Evolutionary conservation across 768 basidiomycete genomes (phyloP), one percentile per base, ranked within the genome.

Genomic region (Hygrophoropsis aurantiaca): DNA sequence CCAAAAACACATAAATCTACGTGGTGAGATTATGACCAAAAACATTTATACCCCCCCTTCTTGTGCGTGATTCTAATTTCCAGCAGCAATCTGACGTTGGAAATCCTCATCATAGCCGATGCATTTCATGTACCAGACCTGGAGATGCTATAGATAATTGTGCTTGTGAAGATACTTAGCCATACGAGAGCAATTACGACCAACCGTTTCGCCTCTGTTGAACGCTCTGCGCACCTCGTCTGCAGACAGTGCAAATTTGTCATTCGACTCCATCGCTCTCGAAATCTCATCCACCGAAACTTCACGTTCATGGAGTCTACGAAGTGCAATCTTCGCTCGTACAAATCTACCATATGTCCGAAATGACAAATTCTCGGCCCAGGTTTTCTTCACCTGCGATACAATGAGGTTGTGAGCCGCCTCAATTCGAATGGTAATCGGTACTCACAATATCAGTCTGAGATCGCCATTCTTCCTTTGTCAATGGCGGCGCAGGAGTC

Each of bases 21-120:
- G n/a, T n/a, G n/a, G n/a, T n/a, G n/a, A n/a, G n/a, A n/a, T n/a
- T n/a, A n/a, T n/a, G n/a, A n/a, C n/a, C n/a, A n/a, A n/a, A 6
- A 30, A 30, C 13, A 30, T 30, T 30, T 30, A 30, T 30, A 6
- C 27, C 6, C 27, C 7, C 7, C 6, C 27, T 13, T 13, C 13
- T 30, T 13, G 27, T 13, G 27, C 27, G 6, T 6, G 27, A 13
- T 44, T 11, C 3, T 62, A 45, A 26, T 51, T 50, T 2, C 51
- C 59, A 26, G 43, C 48, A 13, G 55, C 58, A 4, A 55, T 51
- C 27, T 55, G 40, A 5, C 46, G 46, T 38, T 61, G 46, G n/a
- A 55, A 58, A 19, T 47, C 16, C 19, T 58, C 59, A 32, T 63
- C 51, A 20, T 53, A 63, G 19, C 51, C 58, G 19, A 58, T 38